Conservation (phyloP, 148 eudicot species). For the Spergularia bocconei region DNA sequence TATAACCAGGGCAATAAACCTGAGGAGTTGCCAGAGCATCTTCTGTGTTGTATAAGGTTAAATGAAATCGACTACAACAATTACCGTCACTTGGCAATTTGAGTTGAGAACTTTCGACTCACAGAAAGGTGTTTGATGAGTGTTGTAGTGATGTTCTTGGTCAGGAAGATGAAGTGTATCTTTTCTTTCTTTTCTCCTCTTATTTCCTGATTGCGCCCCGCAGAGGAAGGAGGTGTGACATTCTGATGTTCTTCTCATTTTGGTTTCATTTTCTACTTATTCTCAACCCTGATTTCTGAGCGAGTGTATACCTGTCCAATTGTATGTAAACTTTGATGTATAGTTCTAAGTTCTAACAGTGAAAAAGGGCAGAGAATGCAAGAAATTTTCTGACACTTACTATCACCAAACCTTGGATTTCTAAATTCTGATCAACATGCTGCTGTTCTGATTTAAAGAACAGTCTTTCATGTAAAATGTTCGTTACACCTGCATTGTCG, state of each 20-base stretch:
- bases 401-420: neutral
- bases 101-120: conserved; percentile 18
- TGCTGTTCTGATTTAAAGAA: neutral
- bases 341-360: conserved; percentile 24
- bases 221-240: conserved; percentile 38
- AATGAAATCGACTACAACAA: conserved; percentile 69
- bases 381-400: neutral
- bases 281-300: conserved; percentile 12
- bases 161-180: conserved; percentile 7
- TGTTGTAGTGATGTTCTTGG: neutral
- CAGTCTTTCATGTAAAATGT: too few relatives aligned
- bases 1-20: conserved; percentile 74
- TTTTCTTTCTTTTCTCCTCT: conserved; percentile 13
- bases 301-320: conserved; percentile 21
- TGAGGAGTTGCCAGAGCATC: conserved; percentile 82
- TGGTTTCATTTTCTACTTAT: neutral
- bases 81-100: conserved; percentile 69
- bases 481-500: neutral
- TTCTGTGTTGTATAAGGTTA: conserved; percentile 73
- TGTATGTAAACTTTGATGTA: conserved; percentile 23
- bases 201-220: conserved; percentile 27
- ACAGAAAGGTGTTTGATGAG: conserved; percentile 16
- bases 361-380: conserved; percentile 13
- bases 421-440: neutral
- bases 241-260: conserved; percentile 12